Base-by-base conservation (phyloP, 345 rosid genomes). In the Camelina laxa region DNA sequence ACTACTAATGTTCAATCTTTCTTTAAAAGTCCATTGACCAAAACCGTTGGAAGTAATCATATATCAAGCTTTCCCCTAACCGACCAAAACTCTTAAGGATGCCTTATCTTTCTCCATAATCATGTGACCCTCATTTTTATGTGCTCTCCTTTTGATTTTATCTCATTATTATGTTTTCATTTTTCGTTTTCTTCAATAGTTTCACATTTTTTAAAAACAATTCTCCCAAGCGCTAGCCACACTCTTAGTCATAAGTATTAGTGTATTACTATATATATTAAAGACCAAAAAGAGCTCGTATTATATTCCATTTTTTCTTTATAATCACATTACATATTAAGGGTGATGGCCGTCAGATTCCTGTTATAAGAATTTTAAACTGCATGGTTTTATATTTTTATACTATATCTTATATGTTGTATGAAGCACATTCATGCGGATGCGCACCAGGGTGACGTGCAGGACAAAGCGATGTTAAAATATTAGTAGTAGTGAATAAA, bases 11-110 rank as follows among this genome's bases (percentile, higher is more conserved):
- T 75, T 59, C 36, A 50, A 55, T 19, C 38, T 50, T 50, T 35
- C 35, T 36, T 67, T 22, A 44, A 36, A 54, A 63, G 71, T 76
- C 38, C 36, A 69, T 77, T 77, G 80, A 77, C 80, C 61, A 58
- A 71, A 70, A 65, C 72, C 54, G 72, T 71, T 70, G 72, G 67
- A 77, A 65, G 76, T 77, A 70, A 71, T 77, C 80, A 77, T 56
- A 30, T 27, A 56, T 71, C 67, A 70, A 24, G 47, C 62, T 66
- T 65, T 77, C 17, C 61, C 61, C 67, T 71, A 70, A 77, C 76
- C 72, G 80, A 77, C 76, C 72, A 71, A 48, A 24, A 58, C 66
- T 70, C 75, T 36, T 45, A 54, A 61, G 14, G 47, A 70, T 70
- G 35, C 67, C 61, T 76, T 70, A 63, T 70, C 72, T 70, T 70